Conservation (phyloP, 140 eudicot genomes). For the Flaveria floridana region DNA sequence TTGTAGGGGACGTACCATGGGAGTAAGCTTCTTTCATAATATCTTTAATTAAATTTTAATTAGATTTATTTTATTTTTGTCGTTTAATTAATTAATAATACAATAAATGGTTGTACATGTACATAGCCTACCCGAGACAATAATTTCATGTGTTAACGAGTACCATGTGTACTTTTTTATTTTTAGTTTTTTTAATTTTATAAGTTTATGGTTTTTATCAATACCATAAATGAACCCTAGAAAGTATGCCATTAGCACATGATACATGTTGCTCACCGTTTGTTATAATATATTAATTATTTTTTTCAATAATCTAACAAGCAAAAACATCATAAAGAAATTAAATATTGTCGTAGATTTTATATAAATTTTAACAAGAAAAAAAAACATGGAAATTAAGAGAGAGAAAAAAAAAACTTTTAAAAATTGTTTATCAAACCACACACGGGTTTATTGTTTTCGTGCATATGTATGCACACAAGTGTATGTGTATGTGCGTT, state of each 20-base stretch:
- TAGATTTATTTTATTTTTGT: neutral
- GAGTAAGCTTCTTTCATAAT: slow-evolving; percentile 34
- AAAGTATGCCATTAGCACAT: slow-evolving; percentile 9
- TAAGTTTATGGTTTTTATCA: slow-evolving; percentile 1
- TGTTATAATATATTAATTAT: neutral
- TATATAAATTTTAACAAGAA: neutral
- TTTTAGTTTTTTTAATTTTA: neutral
- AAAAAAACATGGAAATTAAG: too few species aligned
- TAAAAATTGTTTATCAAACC: neutral
- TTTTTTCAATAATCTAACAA: neutral
- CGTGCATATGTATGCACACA: neutral
- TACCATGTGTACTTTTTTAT: slow-evolving; percentile 6
- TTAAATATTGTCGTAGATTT: neutral
- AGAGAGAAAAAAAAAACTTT: too few species aligned
- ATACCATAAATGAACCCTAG: neutral
- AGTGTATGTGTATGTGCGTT: too few species aligned
- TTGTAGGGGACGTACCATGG: slow-evolving; percentile 59
- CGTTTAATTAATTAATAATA: slow-evolving; percentile 10
- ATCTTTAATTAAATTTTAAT: too few species aligned
- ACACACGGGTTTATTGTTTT: neutral
- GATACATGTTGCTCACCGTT: neutral
- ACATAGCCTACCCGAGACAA: slow-evolving; percentile 8
- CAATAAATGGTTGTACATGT: neutral
- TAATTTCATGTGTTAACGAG: slow-evolving; percentile 5
- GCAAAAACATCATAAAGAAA: neutral